Evolutionary conservation across 495 filamentous ascomycete genomes (phyloP), one percentile per base, ranked within the genome.

Genomic region (Neurospora hispaniola): DNA sequence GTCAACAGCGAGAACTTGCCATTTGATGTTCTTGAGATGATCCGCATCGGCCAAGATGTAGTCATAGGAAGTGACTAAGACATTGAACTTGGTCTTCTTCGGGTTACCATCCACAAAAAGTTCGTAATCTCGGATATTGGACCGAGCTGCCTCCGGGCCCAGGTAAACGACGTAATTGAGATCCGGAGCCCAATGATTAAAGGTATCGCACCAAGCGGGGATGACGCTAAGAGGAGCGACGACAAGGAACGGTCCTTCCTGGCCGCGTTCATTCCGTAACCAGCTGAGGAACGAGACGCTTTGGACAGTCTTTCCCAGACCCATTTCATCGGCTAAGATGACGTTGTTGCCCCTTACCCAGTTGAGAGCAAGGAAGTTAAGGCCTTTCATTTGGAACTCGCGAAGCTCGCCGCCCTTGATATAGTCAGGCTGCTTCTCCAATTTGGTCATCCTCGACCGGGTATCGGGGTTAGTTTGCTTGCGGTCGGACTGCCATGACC

Each of bases 311-410:
- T 99, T 99, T 35, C 96, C 96, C 39, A 99, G 85, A 71, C 96
- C 96, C 96, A 99, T 99, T 79, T 99, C 96, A 76, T 99, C 96
- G 14, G 96, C 96, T 16, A 99, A 86, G 70, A 99, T 97, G 74
- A 97, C 94, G 77, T 98, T 98, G 76, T 93, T 92, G 59, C 89
- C 90, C 74, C 90, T 89, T 59, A 91, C 92, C 96, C 96, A 99
- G 79, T 97, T 97, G 78, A 94, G 93, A 46, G 93, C 93, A 71
- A 99, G 83, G 82, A 97, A 98, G 82, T 98, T 98, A 70, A 99
- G 80, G 6, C 96, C 96, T 62, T 92, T 93, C 75, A 98, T 86
- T 81, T 99, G 96, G 79, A 99, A 99, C 70, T 95, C 93, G 72
- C 96, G 91, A 46, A 99, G 87, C 77, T 94, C 87, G 27, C 96